phyloP scores from a whole-genome alignment of 2,329 filamentous ascomycete species.

The Pseudomassariella vexata region DNA sequence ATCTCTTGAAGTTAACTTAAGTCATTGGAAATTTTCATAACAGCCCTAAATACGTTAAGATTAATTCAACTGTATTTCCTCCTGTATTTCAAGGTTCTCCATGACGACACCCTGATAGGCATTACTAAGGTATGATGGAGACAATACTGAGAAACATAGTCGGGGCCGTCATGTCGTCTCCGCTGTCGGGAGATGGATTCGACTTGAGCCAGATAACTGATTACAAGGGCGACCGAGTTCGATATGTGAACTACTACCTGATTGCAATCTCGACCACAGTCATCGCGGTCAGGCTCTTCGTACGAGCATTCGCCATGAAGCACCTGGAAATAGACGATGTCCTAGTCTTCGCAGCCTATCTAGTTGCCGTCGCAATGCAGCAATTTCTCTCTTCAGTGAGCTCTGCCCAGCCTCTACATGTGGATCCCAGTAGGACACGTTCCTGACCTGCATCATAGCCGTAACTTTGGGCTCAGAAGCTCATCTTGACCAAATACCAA shows the following conservation, averaged over 20 bases:
- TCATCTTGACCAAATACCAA: slow-evolving; percentile 7
- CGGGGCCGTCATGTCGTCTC: too few relatives aligned
- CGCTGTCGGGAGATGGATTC: too few relatives aligned
- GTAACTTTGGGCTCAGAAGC: slow-evolving; percentile 8
- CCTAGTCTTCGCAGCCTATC: slow-evolving; percentile 19
- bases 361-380: too few relatives aligned
- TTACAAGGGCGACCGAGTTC: slow-evolving; percentile 26
- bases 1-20: too few relatives aligned
- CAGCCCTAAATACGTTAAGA: too few relatives aligned
- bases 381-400: slow-evolving; percentile 7
- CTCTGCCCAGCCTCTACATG: slow-evolving; percentile 4
- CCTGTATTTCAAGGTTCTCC: too few relatives aligned
- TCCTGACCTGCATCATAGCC: slow-evolving; percentile 9
- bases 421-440: background rate
- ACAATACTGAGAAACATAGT: too few relatives aligned
- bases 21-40: too few relatives aligned
- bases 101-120: too few relatives aligned
- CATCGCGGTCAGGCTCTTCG: slow-evolving; percentile 19
- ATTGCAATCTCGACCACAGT: slow-evolving; percentile 23
- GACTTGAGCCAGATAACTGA: slow-evolving; percentile 6
- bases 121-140: too few relatives aligned
- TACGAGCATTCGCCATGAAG: slow-evolving; percentile 23
- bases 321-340: slow-evolving; percentile 23
- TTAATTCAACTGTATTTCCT: too few relatives aligned
- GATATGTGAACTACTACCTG: slow-evolving; percentile 41